phyloP scores from a whole-genome alignment of 306 rosid genomes.

The Begonia fuchsioides region DNA sequence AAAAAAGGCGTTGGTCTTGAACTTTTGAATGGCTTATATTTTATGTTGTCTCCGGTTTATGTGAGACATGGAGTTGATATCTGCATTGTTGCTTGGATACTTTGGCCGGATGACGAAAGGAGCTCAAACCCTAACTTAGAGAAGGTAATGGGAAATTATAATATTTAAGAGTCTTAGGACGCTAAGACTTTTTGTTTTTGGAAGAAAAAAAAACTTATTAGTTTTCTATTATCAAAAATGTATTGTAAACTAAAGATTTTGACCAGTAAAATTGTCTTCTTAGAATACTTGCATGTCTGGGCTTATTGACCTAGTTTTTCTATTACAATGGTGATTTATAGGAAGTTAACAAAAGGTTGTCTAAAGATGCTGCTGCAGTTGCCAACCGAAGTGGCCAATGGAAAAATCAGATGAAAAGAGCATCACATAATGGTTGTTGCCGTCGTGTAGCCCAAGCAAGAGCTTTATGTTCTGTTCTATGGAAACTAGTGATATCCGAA shows the following conservation, averaged over 20 bases:
- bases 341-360: slow-evolving; percentile 87
- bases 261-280: no score
- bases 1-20: slow-evolving; percentile 29
- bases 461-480: slow-evolving; percentile 70
- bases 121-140: slow-evolving; percentile 76
- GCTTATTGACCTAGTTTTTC: slow-evolving; percentile 1
- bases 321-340: slow-evolving; percentile 14
- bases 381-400: slow-evolving; percentile 79
- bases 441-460: slow-evolving; percentile 87
- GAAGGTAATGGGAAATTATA: slow-evolving; percentile 42
- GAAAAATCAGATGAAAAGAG: slow-evolving; percentile 96
- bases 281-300: no score
- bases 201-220: not conserved
- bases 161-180: no score
- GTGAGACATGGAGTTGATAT: slow-evolving; percentile 57
- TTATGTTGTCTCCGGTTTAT: slow-evolving; percentile 41
- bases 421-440: slow-evolving; percentile 92
- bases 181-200: no score
- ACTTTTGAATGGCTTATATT: slow-evolving; percentile 42
- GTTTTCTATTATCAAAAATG: no score
- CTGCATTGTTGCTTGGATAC: slow-evolving; percentile 74
- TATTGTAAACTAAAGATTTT: no score
- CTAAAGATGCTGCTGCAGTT: slow-evolving; percentile 63
- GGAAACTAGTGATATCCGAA: slow-evolving; percentile 84
- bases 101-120: slow-evolving; percentile 98